A percentile compares a stretch with the other conserved stretches of the same genome.
phyloP scores from a whole-genome alignment of 2,329 filamentous ascomycete species.

The Hypoxylon sp. region DNA sequence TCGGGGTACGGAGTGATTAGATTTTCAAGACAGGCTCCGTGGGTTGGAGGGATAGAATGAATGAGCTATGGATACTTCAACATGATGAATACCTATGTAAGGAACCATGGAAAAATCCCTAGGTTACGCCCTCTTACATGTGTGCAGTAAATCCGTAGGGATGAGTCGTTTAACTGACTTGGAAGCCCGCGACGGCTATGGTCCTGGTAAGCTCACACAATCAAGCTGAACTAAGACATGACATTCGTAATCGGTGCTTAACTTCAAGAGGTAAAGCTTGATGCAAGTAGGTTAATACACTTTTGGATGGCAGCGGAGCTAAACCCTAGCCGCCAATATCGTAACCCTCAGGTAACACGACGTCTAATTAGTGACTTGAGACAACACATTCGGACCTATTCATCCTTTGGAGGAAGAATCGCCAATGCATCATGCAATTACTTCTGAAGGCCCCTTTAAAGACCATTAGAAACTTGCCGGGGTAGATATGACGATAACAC shows the following conservation, averaged over 20 bases:
- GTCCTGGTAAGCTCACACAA: no score
- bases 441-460: background rate
- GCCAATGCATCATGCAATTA: no score
- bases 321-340: no score
- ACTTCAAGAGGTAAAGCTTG: no score
- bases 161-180: no score
- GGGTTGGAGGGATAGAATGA: background rate
- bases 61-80: background rate
- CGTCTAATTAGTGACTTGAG: background rate
- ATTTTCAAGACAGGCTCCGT: background rate
- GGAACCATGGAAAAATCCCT: no score
- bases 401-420: background rate
- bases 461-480: background rate
- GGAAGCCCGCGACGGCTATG: no score
- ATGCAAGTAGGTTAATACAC: background rate
- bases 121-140: no score
- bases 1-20: no score
- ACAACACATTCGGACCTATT: background rate
- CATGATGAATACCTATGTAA: background rate
- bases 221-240: no score
- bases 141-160: no score
- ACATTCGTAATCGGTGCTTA: no score
- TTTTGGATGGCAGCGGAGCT: background rate
- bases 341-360: background rate
- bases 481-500: background rate